Base-by-base conservation (phyloP, 2,329 filamentous ascomycete genomes). In the Ceratocystis smalleyi region DNA sequence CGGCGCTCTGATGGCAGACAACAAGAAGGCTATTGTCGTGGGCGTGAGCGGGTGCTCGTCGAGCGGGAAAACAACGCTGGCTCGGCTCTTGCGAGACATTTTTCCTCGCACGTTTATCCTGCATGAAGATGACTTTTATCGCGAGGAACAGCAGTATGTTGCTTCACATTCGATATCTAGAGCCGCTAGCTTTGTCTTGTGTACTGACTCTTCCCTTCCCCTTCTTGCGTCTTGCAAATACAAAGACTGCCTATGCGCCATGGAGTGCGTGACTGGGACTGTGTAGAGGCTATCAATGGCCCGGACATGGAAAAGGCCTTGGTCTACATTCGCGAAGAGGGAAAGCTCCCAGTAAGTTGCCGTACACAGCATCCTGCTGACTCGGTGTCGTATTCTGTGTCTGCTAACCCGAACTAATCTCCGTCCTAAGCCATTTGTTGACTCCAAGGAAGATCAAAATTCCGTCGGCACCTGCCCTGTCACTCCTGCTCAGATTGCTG, bases 51-150 rank as follows among this genome's bases (percentile, higher is more conserved):
- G 94, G 64, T 89, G 88, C 68, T 96, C 92, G 1, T 95, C 88
- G 2, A 92, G 88, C 70, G 94, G 94, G 67, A 99, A 99, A 77
- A 97, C 94, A 1, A 97, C 94, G 1, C 82, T 99, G 15, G 88
- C 91, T 22, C 83, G 92, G 1, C 80, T 96, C 12, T 79, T 99
- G 19, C 85, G 90, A 66, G 84, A 89, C 71, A 85, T 95, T 68
- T 91, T 96, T 70, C 85, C 85, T 7, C 78, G 80, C 69, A 80
- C 84, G 17, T 92, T 91, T 71, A 88, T 97, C 71, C 80, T 99
- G 24, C 94, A 99, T 73, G 85, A 96, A 73, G 94, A 99, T 76
- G 94, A 99, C 74, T 99, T 97, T 73, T 99, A 96, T 77, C 85
- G 84, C 68, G 79, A 88, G 0, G 92, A 97, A 72, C 75, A 81